Conservation (phyloP, 1,139 yeast genomes). For the Yueomyces sp. region DNA sequence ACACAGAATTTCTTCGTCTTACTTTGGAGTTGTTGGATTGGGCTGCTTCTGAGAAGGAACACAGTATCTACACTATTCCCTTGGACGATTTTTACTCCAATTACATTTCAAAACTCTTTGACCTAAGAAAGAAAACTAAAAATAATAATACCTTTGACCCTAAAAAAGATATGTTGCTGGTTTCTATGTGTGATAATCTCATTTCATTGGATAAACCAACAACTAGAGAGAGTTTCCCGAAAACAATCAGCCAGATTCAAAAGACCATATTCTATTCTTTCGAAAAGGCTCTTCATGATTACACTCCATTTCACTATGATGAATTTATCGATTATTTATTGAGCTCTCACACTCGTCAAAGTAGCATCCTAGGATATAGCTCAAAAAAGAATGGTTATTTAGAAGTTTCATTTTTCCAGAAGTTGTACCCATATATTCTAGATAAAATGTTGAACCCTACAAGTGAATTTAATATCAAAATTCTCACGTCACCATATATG, state of each 20-base stretch:
- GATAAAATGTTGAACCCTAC: conserved; percentile 3
- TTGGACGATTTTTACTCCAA: conserved; percentile 10
- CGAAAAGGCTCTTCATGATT: conserved; percentile 13
- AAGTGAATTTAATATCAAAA: conserved; percentile 3
- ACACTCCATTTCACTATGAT: conserved; percentile 13
- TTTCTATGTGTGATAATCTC: conserved; percentile 16
- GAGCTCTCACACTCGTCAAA: neutral
- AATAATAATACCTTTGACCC: conserved; percentile 11
- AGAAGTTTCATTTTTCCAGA: conserved; percentile 6
- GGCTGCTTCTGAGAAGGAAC: conserved; percentile 24
- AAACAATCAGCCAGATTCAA: conserved; percentile 12
- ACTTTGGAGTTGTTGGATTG: conserved; percentile 24
- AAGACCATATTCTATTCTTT: conserved; percentile 11
- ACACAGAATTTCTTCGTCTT: conserved; percentile 18
- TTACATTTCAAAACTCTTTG: conserved; percentile 12
- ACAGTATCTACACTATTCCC: conserved; percentile 11
- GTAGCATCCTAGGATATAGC: neutral
- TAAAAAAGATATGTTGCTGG: conserved; percentile 9
- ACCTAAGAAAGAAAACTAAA: conserved; percentile 9
- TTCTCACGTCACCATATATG: conserved; percentile 6
- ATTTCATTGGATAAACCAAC: conserved; percentile 21
- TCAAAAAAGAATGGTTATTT: conserved; percentile 3
- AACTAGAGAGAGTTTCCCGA: conserved; percentile 18
- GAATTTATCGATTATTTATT: conserved; percentile 10
- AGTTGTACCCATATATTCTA: conserved; percentile 4